Base-by-base conservation (phyloP, 2,329 filamentous ascomycete genomes). In the Pyrenophora graminea region DNA sequence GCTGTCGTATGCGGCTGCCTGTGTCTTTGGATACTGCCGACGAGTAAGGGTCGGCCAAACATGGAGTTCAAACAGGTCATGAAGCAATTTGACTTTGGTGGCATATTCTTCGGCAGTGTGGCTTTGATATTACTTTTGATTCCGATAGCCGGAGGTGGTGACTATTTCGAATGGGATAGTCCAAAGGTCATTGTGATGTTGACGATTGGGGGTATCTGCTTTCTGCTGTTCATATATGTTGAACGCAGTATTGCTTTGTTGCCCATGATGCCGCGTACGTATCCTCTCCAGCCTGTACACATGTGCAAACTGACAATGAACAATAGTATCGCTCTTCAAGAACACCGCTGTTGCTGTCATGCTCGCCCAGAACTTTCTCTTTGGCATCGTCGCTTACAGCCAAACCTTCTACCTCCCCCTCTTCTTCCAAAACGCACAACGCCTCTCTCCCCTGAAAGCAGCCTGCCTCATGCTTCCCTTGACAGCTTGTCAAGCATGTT, bases 121-220 rank as follows among this genome's bases (percentile, higher is more conserved):
- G 83, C 79, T 0, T 79, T 86, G 23, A 79, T 87, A 8, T 75
- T 87, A 10, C 59, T 88, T 2, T 74, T 88, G 15, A 84, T 88
- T 38, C 85, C 85, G 0, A 79, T 88, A 10, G 86, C 84, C 2
- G 83, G 83, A 13, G 83, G 81, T 49, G 83, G 81, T 1, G 77
- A 79, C 0, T 83, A 83, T 51, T 85, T 84, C 55, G 66, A 74
- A 3, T 85, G 82, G 82, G 62, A 75, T 23, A 83, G 80, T 8
- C 74, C 82, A 0, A 78, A 85, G 76, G 79, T 84, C 1, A 83
- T 87, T 18, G 76, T 77, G 32, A 85, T 86, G 82, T 71, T 87
- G 10, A 69, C 71, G 0, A 70, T 85, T 10, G 82, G 82, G 13
- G 68, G 69, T 0, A 62, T 78, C 17, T 77, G 75, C 10, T 63